A percentile compares a stretch with the other conserved stretches of the same genome.
phyloP scores from a whole-genome alignment of 1,139 yeast genomes.

The Fermentozyma sake region DNA sequence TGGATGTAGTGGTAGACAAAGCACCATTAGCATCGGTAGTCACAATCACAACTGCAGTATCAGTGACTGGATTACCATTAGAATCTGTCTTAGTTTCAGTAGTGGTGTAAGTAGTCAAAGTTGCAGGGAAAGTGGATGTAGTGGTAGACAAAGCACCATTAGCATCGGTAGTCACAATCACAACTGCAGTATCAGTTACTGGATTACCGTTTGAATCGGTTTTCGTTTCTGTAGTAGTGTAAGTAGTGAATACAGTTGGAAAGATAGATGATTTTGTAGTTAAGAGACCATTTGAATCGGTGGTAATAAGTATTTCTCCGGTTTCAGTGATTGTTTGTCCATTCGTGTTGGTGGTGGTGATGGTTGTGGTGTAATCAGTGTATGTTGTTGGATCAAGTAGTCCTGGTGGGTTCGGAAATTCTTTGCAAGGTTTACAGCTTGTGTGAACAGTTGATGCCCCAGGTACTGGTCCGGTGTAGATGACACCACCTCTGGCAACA shows the following conservation, averaged over 20 bases:
- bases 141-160: constrained; percentile 9
- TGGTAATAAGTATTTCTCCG: constrained; percentile 10
- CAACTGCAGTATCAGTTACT: constrained; percentile 3
- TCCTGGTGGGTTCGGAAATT: constrained; percentile 3
- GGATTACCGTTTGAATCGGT: constrained; percentile 3
- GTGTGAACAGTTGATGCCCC: constrained; percentile 1
- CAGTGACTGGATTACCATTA: no score
- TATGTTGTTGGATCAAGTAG: constrained; percentile 3
- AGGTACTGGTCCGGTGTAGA: constrained; percentile 13
- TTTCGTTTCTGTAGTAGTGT: constrained; percentile 3
- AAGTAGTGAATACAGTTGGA: constrained; percentile 6
- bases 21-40: no score
- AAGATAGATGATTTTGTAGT: constrained; percentile 9
- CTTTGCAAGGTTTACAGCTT: constrained; percentile 4
- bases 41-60: no score
- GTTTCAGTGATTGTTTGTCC: constrained; percentile 6
- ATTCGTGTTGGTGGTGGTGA: constrained; percentile 2
- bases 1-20: no score
- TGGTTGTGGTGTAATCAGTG: constrained; percentile 1
- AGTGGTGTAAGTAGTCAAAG: constrained; percentile 12
- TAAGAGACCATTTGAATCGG: constrained; percentile 8
- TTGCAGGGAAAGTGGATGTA: constrained; percentile 6
- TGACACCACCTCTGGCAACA: constrained; percentile 15
- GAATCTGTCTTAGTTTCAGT: constrained; percentile 5
- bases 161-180: constrained; percentile 3